These are phyloP conservation scores for Aphanoascus verrucosus DNA, from an alignment of 2,329 filamentous ascomycete genomes.

Conservation along the genomic window DNA sequence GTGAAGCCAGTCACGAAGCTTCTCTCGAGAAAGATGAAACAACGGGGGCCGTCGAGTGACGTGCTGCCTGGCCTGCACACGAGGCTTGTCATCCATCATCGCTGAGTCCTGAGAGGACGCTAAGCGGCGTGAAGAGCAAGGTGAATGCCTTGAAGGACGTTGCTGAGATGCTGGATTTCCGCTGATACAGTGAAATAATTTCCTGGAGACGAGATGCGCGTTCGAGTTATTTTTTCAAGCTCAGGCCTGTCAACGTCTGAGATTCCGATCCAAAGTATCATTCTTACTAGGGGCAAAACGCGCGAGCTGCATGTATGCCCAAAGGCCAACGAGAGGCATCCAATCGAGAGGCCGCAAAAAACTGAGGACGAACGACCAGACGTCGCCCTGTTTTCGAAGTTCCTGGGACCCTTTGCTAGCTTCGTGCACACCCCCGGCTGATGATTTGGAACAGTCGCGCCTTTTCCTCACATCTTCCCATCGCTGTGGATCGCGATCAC, in stretches of 20 bases:
- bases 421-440: conserved; percentile 8
- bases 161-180: background rate
- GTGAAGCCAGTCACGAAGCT: background rate
- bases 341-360: conserved; percentile 24
- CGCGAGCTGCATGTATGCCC: conserved; percentile 18
- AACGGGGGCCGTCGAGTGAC: conserved; percentile 1
- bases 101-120: background rate
- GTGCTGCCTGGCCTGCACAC: background rate
- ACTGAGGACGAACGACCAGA: conserved; percentile 24
- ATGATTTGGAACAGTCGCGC: conserved; percentile 14
- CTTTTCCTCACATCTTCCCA: background rate
- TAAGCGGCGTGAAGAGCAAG: background rate
- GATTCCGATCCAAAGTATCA: background rate
- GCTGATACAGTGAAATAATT: background rate
- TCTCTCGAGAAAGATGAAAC: conserved; percentile 2
- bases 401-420: conserved; percentile 13
- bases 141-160: background rate
- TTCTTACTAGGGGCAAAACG: background rate
- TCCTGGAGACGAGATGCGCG: background rate
- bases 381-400: conserved; percentile 23
- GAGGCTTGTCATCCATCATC: conserved; percentile 7
- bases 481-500: background rate
- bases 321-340: conserved; percentile 25
- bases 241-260: background rate
- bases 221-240: background rate